Conservation (phyloP, 2,329 filamentous ascomycete genomes). For the Diaporthe sp. region DNA sequence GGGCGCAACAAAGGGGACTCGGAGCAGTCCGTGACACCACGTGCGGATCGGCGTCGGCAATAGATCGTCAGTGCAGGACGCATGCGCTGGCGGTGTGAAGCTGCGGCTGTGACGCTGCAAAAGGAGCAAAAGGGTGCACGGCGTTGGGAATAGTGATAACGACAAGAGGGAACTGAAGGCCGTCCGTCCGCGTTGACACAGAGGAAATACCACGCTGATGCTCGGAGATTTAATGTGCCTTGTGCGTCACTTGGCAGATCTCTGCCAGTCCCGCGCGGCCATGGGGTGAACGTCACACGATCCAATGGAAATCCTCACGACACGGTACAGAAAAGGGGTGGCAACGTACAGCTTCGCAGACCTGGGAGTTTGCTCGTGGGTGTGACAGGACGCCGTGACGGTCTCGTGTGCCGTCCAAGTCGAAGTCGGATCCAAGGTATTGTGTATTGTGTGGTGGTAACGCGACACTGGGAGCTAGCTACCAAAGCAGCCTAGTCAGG, state of each 20-base stretch:
- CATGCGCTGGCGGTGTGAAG: slow-evolving; percentile 19
- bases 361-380: slow-evolving; percentile 1
- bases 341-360: slow-evolving; percentile 34
- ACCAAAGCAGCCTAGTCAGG: slow-evolving; percentile 38
- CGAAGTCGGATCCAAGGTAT: neutral
- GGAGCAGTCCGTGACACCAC: slow-evolving; percentile 11
- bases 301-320: slow-evolving; percentile 5
- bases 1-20: slow-evolving; percentile 9
- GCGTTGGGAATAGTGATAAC: neutral
- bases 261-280: slow-evolving; percentile 23
- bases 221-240: slow-evolving; percentile 41
- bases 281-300: slow-evolving; percentile 15
- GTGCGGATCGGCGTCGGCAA: slow-evolving; percentile 35
- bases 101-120: slow-evolving; percentile 31
- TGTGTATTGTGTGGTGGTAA: neutral
- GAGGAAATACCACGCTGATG: slow-evolving; percentile 26
- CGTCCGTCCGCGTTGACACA: slow-evolving; percentile 10
- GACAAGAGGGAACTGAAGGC: slow-evolving; percentile 9
- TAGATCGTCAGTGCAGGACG: slow-evolving; percentile 33
- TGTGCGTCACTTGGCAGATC: slow-evolving; percentile 38
- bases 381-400: neutral
- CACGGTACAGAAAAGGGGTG: slow-evolving; percentile 4
- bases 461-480: slow-evolving; percentile 29
- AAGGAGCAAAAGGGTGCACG: neutral
- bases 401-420: neutral